Base-by-base conservation (phyloP, 2,329 filamentous ascomycete species). In the Paecilomyces sp. region DNA sequence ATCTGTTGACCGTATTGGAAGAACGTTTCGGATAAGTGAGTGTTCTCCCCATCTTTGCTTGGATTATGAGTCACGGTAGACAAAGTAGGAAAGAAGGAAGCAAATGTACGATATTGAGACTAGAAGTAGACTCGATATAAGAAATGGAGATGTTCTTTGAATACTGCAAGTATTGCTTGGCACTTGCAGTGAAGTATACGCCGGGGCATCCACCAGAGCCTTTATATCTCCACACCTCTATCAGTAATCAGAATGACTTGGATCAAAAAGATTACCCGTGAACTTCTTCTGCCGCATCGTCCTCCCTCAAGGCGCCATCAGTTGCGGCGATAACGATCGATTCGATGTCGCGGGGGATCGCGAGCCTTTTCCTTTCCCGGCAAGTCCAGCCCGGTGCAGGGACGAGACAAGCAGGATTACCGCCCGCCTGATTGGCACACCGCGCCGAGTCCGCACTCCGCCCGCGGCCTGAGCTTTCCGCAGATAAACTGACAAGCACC, bases 1-100 rank as follows among this genome's bases (percentile, higher is more conserved):
- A 84, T 28, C 88, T 82, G 65, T 89, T 89, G 63, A 90, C 83
- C 28, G 84, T 88, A 74, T 86, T 89, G 66, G 80, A 80, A 30
- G 80, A 75, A 66, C 82, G 79, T 68, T 85, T 88, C 54, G 87
- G 86, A 64, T 90, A 90, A 28, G 73, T 73, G 18, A 80, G 68
- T 41, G 71, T 76, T 57, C 72, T 70, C 30, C 75, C 77, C 77
- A 80, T 79, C 15, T 8, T 22, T 53, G 6, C 5, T 22, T 22
- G n/a, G 3, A 22, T 4, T 47, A 7, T 47, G 18, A 47, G n/a
- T 15, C 15, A 47, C 15, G 18, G 18, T 7, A 15, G 8, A 47
- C 15, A 18, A n/a, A 47, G 18, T 47, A n/a, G 8, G 2, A 8
- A 47, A 5, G n/a, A 8, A 47, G 2, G 31, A 36, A 41, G 5